Conservation (phyloP, 768 basidiomycete genomes). For the Suillus luteus region DNA sequence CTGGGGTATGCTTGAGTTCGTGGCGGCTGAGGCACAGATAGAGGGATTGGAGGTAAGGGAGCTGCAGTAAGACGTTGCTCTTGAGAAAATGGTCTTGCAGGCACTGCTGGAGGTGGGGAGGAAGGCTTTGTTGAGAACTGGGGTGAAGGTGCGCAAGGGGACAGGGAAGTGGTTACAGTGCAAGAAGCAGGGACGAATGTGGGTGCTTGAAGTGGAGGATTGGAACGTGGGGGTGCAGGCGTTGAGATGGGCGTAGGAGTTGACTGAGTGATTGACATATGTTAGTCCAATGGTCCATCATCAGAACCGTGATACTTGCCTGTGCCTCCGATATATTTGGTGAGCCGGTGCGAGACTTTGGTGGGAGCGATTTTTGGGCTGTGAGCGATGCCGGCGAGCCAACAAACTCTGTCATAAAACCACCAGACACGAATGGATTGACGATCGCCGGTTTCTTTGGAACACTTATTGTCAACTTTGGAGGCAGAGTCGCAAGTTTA, state of each 20-base stretch:
- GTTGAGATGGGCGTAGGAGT: not conserved
- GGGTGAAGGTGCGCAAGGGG: not conserved
- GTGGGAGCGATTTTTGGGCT: slow-evolving; percentile 17
- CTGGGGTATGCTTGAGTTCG: slow-evolving; percentile 11
- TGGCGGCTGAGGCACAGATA: slow-evolving; percentile 18
- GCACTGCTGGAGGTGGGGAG: slow-evolving; percentile 11
- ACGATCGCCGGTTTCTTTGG: slow-evolving; percentile 25
- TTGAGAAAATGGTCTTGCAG: slow-evolving; percentile 16
- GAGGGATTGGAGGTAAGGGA: slow-evolving; percentile 14
- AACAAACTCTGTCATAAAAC: slow-evolving; percentile 49
- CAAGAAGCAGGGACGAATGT: slow-evolving; percentile 12
- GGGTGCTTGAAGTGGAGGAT: slow-evolving; percentile 24
- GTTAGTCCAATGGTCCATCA: not conserved
- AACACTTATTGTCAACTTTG: slow-evolving; percentile 7
- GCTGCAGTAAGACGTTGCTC: slow-evolving; percentile 14
- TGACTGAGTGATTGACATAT: slow-evolving; percentile 4
- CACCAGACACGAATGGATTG: slow-evolving; percentile 55
- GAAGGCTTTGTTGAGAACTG: slow-evolving; percentile 15
- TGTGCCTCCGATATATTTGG: slow-evolving; percentile 9
- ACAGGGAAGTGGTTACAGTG: not conserved
- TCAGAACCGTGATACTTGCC: slow-evolving; percentile 5
- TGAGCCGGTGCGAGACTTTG: slow-evolving; percentile 16
- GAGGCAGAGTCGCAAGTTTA: slow-evolving; percentile 11
- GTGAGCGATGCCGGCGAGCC: slow-evolving; percentile 27
- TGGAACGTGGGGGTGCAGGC: not conserved